Conservation (phyloP, 2,329 filamentous ascomycete species). For the Cryphonectria japonica region DNA sequence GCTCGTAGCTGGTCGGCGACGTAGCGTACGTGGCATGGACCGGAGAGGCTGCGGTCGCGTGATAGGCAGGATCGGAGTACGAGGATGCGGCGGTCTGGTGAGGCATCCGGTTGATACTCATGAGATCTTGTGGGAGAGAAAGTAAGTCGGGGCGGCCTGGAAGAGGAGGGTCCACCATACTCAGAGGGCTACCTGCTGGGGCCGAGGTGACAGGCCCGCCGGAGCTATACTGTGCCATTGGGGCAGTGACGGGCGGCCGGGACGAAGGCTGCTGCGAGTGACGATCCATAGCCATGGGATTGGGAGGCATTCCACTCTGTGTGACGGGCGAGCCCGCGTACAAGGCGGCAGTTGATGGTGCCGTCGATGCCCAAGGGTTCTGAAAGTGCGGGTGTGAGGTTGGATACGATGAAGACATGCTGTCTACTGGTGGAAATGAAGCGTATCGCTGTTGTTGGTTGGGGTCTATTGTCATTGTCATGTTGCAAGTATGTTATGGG, state of each 20-base stretch:
- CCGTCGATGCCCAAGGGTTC: slow-evolving; percentile 76
- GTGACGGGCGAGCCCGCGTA: slow-evolving; percentile 51
- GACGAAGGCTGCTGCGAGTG: slow-evolving; percentile 44
- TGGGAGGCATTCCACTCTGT: slow-evolving; percentile 61
- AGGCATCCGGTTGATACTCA: slow-evolving; percentile 68
- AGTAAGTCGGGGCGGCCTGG: slow-evolving; percentile 69
- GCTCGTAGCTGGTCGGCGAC: slow-evolving; percentile 72
- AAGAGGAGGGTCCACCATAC: slow-evolving; percentile 58
- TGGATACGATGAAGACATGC: slow-evolving; percentile 68
- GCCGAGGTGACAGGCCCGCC: slow-evolving; percentile 71
- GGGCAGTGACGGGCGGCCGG: slow-evolving; percentile 61
- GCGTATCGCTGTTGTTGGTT: slow-evolving; percentile 79
- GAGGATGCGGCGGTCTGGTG: slow-evolving; percentile 63
- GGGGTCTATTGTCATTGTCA: slow-evolving; percentile 95
- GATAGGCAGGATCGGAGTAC: slow-evolving; percentile 71
- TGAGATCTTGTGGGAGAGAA: slow-evolving; percentile 74
- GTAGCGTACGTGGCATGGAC: slow-evolving; percentile 68
- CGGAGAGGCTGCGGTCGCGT: slow-evolving; percentile 67
- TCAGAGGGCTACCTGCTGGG: slow-evolving; percentile 72
- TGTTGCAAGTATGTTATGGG: slow-evolving; percentile 50
- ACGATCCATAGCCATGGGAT: slow-evolving; percentile 61
- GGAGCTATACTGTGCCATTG: slow-evolving; percentile 73
- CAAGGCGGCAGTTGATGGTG: slow-evolving; percentile 61
- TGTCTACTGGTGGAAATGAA: slow-evolving; percentile 75
- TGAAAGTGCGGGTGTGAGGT: slow-evolving; percentile 76